Conservation (phyloP, 805 yeast species). For the Kodamaea lidongshanica region DNA sequence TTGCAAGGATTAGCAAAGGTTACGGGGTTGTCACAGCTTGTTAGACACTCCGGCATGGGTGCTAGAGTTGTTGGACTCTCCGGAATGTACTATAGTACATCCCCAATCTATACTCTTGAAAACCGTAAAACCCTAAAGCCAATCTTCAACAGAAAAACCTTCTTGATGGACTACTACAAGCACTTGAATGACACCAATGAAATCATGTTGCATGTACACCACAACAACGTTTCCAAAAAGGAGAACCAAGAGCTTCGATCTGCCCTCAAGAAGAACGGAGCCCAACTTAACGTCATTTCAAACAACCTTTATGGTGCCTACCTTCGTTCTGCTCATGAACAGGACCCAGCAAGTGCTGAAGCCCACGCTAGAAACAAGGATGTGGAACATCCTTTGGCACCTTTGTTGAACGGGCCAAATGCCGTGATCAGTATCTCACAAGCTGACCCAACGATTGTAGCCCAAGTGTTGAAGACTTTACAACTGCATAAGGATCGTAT, state of each 20-base stretch:
- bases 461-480: constrained; percentile 53
- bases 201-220: constrained; percentile 74
- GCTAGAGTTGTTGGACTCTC: background rate
- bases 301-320: constrained; percentile 68
- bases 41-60: no score
- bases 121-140: constrained; percentile 53
- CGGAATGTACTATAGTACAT: constrained; percentile 3
- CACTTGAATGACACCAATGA: constrained; percentile 60
- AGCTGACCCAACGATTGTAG: constrained; percentile 65
- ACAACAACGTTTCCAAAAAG: constrained; percentile 65
- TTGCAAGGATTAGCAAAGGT: no score
- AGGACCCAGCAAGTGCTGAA: constrained; percentile 66
- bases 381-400: constrained; percentile 59
- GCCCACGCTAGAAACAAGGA: constrained; percentile 41
- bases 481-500: constrained; percentile 65
- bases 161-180: constrained; percentile 73
- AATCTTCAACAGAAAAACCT: constrained; percentile 73
- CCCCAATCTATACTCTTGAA: constrained; percentile 7
- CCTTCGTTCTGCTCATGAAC: constrained; percentile 59
- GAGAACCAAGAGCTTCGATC: constrained; percentile 63
- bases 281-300: constrained; percentile 60
- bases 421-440: constrained; percentile 66
- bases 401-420: constrained; percentile 78
- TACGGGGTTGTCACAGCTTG: no score
- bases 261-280: constrained; percentile 62